Base-by-base conservation (phyloP, 495 filamentous ascomycete species). In the Xylaria curta region DNA sequence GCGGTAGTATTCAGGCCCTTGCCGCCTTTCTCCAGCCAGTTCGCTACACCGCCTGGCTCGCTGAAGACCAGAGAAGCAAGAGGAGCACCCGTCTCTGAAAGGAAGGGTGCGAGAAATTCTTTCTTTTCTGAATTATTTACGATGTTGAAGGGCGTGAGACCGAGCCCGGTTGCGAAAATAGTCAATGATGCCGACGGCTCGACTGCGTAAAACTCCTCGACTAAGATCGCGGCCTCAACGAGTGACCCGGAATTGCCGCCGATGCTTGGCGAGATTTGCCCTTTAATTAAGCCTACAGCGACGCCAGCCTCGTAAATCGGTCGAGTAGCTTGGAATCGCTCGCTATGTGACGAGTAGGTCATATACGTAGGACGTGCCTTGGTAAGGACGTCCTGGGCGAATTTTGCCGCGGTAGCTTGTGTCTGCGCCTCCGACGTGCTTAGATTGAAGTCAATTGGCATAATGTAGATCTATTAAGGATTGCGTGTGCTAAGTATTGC, bases 171-270 rank as follows among this genome's bases (percentile, higher is more conserved):
- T 0, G 82, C 85, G 65, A 88, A 83, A 28, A 89, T 85, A 2
- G 86, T 87, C 24, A 88, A 72, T 5, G 83, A 78, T 0, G 82
- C 76, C 21, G 80, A 79, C 0, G 84, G 82, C 70, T 89, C 87
- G 21, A 86, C 81, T 6, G 81, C 73, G 69, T 85, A 88, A 73
- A 84, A 82, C 66, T 88, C 86, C 69, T 89, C 87, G 9, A 86
- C 82, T 54, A 88, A 51, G 72, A 89, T 83, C 8, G 82, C 80
- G 0, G 83, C 82, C 46, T 88, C 85, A 21, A 86, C 53, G 9
- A 88, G 80, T 19, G 74, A 79, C 0, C 78, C 81, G 19, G 77
- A 81, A 15, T 67, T 81, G 28, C 86, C 87, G 61, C 86, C 86
- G 33, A 84, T 79, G 21, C 75, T 49, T 8, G 78, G 73, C 7